Percentiles rank a stretch among this genome's conserved stretches.
These are phyloP conservation scores for Astrothelium subdiscretum DNA, from an alignment of 495 filamentous ascomycete genomes.

Conservation along the genomic window DNA sequence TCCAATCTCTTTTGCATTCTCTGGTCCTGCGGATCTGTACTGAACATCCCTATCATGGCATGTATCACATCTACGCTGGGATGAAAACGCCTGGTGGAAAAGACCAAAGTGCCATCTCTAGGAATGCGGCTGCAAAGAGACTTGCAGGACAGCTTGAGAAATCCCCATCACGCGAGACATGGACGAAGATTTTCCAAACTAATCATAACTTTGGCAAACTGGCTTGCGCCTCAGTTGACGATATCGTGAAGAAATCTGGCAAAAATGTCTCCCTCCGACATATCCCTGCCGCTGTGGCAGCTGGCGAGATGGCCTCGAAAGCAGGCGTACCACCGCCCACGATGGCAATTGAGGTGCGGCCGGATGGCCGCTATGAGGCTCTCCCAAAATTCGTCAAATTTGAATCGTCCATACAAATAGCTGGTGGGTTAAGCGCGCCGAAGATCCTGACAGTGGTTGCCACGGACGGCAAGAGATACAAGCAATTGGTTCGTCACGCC, in stretches of 20 bases:
- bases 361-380: conserved; percentile 61
- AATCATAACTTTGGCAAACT: conserved; percentile 64
- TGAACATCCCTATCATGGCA: conserved; percentile 90
- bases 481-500: conserved; percentile 56
- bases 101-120: conserved; percentile 60
- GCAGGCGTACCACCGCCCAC: conserved; percentile 76
- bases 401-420: conserved; percentile 61
- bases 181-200: conserved; percentile 57
- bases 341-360: conserved; percentile 65
- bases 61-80: conserved; percentile 87
- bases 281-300: conserved; percentile 42
- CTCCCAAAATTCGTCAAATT: conserved; percentile 62
- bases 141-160: conserved; percentile 48
- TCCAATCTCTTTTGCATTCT: conserved; percentile 61
- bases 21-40: conserved; percentile 71
- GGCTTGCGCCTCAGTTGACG: conserved; percentile 29
- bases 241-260: conserved; percentile 38
- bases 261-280: conserved; percentile 54
- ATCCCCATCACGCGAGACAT: conserved; percentile 37
- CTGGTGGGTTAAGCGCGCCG: conserved; percentile 79
- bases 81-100: conserved; percentile 52
- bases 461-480: conserved; percentile 64
- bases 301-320: conserved; percentile 47
- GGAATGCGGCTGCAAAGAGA: conserved; percentile 56
- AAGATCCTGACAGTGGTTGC: conserved; percentile 78